Evolutionary conservation across 805 yeast genomes (phyloP).

Genomic region (Candida peoriensis): DNA sequence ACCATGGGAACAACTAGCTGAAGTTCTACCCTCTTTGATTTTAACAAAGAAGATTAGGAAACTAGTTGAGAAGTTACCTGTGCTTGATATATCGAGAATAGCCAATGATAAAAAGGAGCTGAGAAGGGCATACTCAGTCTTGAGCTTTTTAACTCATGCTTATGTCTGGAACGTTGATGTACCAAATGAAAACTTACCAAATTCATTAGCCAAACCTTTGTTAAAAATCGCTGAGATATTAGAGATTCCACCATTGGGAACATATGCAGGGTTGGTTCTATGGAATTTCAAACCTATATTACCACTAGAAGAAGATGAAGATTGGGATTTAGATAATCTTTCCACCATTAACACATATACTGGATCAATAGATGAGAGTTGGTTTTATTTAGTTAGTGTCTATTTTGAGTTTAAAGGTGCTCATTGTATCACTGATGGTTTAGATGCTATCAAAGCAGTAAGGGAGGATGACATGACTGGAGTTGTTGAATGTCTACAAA

Average conservation of each 20-base stretch:
- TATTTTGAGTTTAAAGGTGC: constrained; percentile 84
- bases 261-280: constrained; percentile 80
- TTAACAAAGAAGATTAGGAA: constrained; percentile 57
- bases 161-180: constrained; percentile 79
- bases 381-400: constrained; percentile 90
- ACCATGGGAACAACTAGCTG: constrained; percentile 74
- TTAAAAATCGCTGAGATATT: constrained; percentile 50
- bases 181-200: constrained; percentile 62
- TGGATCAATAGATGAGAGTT: constrained; percentile 84
- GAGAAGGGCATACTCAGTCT: constrained; percentile 75
- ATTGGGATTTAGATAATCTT: constrained; percentile 55
- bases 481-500: constrained; percentile 47
- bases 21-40: constrained; percentile 66
- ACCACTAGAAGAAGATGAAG: constrained; percentile 30
- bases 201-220: constrained; percentile 66
- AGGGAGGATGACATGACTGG: constrained; percentile 37
- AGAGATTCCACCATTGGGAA: constrained; percentile 79
- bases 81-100: constrained; percentile 43
- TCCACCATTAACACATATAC: constrained; percentile 83
- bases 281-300: constrained; percentile 79
- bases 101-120: constrained; percentile 39
- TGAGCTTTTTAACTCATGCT: constrained; percentile 81
- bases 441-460: constrained; percentile 58
- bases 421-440: constrained; percentile 57
- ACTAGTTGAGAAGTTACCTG: constrained; percentile 61